Evolutionary conservation across 345 rosid genomes (phyloP).

Genomic region (Eucalyptus marginata): DNA sequence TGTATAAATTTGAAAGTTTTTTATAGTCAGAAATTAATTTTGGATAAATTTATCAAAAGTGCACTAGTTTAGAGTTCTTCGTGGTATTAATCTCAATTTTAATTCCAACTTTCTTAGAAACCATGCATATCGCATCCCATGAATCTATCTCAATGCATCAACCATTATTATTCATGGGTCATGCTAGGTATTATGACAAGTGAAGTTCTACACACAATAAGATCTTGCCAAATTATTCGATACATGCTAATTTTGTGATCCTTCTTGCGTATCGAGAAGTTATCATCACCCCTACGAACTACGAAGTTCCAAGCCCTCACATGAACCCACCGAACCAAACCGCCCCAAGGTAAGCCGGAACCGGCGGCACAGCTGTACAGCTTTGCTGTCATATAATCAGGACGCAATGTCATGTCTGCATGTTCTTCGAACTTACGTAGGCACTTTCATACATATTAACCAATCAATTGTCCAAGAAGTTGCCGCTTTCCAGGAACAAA

Average conservation of each 20-base stretch:
- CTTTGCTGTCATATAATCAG: background rate
- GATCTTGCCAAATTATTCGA: background rate
- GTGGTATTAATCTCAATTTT: background rate
- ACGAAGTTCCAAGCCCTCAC: background rate
- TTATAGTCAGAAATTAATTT: too few species aligned
- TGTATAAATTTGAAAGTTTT: rapidly evolving
- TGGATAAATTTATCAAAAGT: too few species aligned
- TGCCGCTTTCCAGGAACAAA: background rate
- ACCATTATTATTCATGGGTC: background rate
- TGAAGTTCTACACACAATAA: background rate
- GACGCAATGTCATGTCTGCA: background rate
- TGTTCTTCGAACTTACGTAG: background rate
- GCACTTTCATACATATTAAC: background rate
- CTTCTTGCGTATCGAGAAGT: background rate
- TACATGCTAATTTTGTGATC: background rate
- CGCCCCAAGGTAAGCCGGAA: background rate
- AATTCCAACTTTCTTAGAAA: background rate
- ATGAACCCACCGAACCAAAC: background rate
- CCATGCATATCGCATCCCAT: background rate
- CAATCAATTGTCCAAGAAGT: background rate
- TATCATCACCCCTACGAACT: background rate
- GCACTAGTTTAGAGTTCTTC: too few species aligned
- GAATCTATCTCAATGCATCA: background rate
- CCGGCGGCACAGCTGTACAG: background rate
- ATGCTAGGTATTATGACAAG: background rate